Percentiles rank a stretch among this genome's conserved stretches.
These are phyloP conservation scores for Spongiforma sp. DNA, from an alignment of 1,284 basidiomycete genomes.

Conservation along the genomic window DNA sequence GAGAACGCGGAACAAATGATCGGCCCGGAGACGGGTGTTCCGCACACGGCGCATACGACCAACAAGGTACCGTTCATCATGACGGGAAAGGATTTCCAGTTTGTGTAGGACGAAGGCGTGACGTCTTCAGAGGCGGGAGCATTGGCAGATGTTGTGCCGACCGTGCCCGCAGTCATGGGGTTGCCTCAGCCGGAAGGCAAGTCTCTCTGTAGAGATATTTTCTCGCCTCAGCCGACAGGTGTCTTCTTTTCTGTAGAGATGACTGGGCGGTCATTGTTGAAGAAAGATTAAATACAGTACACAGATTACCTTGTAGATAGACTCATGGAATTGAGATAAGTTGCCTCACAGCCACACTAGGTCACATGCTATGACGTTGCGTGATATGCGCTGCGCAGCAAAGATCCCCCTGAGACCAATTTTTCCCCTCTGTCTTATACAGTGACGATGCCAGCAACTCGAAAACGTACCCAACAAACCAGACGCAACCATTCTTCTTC, in stretches of 20 bases:
- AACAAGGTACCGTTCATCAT: slow-evolving; percentile 87
- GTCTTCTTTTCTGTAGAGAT: slow-evolving; percentile 25
- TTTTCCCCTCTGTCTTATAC: no score
- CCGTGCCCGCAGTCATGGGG: slow-evolving; percentile 78
- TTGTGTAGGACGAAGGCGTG: slow-evolving; percentile 42
- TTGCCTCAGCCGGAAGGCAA: slow-evolving; percentile 63
- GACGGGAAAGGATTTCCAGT: slow-evolving; percentile 60
- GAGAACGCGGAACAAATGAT: slow-evolving; percentile 94
- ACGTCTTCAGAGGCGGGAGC: slow-evolving; percentile 70
- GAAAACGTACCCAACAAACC: no score
- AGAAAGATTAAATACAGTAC: slow-evolving; percentile 27
- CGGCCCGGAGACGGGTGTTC: slow-evolving; percentile 80
- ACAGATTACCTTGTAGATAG: no score
- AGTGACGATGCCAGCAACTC: no score
- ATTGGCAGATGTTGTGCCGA: slow-evolving; percentile 88
- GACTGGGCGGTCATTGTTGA: slow-evolving; percentile 35
- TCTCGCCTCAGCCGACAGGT: slow-evolving; percentile 7
- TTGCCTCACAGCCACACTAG: no score
- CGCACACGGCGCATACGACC: slow-evolving; percentile 86
- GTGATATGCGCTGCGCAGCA: no score
- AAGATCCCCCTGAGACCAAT: no score
- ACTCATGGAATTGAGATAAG: no score
- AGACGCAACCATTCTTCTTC: no score
- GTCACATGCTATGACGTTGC: no score
- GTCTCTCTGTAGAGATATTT: slow-evolving; percentile 8